Base-by-base conservation (phyloP, 169 alveolate species). In the Plasmodium knowlesi region DNA sequence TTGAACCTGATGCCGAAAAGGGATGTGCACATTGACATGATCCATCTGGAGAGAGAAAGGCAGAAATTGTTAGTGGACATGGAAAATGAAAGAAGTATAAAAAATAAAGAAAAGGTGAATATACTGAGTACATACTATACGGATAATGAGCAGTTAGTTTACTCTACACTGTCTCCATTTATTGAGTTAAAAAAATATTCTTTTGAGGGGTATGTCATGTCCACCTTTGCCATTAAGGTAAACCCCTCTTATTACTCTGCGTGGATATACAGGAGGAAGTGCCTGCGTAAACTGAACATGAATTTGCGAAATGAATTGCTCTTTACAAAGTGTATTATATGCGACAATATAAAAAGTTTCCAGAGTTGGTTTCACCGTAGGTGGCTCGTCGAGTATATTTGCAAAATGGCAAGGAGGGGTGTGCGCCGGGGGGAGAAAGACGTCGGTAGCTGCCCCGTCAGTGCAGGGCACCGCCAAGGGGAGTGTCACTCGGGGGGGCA, bases 331-430 rank as follows among this genome's bases (percentile, higher is more conserved):
- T 79, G 30, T 70, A 72, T 80, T 5, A 80, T 90, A 4, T 41
- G 73, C 37, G 84, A 90, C 25, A 90, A 90, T 90, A 80, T 90
- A 37, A 90, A 90, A 43, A 90, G 94, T 53, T 90, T 90, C 39
- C 94, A 90, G 67, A 90, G 94, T 41, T 90, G 94, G 94, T 90
- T 80, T 71, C 94, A 90, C 80, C 82, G 94, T 50, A 90, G 94
- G 73, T 90, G 94, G 94, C 80, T 90, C 5, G 50, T 90, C 10
- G 94, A 90, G 57, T 90, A 90, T 80, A 90, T 90, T 41, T 90
- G 37, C 32, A 79, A 81, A 81, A 2, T 30, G 46, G 82, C 72
- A 53, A n/a, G 16, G 22, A 70, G 57, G 39, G 50, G 67, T 32
- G 25, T 1, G 14, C 12, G 22, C 1, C 22, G 3, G 25, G 78